These are phyloP conservation scores for Quambalaria eucalypti DNA, from an alignment of 1,284 basidiomycete species.

Conservation along the genomic window DNA sequence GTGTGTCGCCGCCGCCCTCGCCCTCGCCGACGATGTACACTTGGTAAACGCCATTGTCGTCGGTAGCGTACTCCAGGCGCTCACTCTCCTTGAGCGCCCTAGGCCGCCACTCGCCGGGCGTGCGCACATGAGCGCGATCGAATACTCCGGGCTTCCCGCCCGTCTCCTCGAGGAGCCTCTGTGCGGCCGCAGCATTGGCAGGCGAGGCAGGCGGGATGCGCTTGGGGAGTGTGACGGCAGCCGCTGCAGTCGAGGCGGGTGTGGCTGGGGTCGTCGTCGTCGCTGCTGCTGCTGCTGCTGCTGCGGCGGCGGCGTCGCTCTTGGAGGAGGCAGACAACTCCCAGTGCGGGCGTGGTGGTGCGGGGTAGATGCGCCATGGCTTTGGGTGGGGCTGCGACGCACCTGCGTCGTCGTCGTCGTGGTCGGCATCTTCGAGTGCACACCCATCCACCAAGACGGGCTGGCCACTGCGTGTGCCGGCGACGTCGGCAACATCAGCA, in stretches of 20 bases:
- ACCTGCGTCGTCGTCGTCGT: slow-evolving; percentile 8
- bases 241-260: slow-evolving; percentile 8
- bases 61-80: slow-evolving; percentile 28
- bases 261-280: too few species aligned
- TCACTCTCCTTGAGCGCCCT: slow-evolving; percentile 6
- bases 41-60: slow-evolving; percentile 40
- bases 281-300: too few species aligned
- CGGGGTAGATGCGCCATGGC: slow-evolving; percentile 44
- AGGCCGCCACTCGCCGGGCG: slow-evolving; percentile 22
- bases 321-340: slow-evolving; percentile 38
- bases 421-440: slow-evolving; percentile 9
- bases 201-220: slow-evolving; percentile 41
- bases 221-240: slow-evolving; percentile 32
- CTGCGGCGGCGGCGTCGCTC: background rate
- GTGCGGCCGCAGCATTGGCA: slow-evolving; percentile 41
- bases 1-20: too few species aligned
- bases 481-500: background rate
- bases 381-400: slow-evolving; percentile 29
- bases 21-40: slow-evolving; percentile 29
- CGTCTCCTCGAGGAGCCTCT: slow-evolving; percentile 38
- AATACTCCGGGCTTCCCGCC: slow-evolving; percentile 44
- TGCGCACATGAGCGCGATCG: slow-evolving; percentile 20
- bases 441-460: slow-evolving; percentile 38
- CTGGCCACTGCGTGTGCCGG: background rate
- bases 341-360: slow-evolving; percentile 46